Base-by-base conservation (phyloP, 495 filamentous ascomycete genomes). In the Trichoderma gamsii region DNA sequence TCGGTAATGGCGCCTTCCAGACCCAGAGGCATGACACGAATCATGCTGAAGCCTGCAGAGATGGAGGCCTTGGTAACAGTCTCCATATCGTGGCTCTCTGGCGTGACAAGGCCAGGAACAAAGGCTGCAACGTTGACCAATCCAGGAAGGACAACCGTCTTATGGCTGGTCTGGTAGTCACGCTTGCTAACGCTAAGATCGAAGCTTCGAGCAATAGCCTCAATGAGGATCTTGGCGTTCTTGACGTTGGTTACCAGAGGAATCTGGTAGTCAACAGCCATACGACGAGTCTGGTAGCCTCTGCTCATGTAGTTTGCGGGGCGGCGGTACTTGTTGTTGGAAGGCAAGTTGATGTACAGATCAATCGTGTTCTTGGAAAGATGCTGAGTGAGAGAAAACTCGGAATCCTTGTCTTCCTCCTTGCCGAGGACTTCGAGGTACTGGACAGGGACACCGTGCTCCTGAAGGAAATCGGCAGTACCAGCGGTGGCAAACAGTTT, bases 261-360 rank as follows among this genome's bases (percentile, higher is more conserved):
- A 51, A 94, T 96, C 78, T 97, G 94, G 79, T 97, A 99, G 78
- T 99, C 95, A 25, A 99, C 95, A 35, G 95, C 95, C 95, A 99
- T 97, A 72, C 95, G 89, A 75, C 95, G 86, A 41, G 95, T 97
- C 70, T 88, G 87, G 77, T 99, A 99, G 66, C 95, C 95, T 79
- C 91, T 93, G 76, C 92, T 97, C 89, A 99, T 94, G 81, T 99
- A 98, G 81, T 91, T 98, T 67, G 95, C 95, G 29, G 95, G 95
- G 67, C 95, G 88, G 69, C 95, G 85, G 83, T 93, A 98, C 71
- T 92, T 89, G 79, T 99, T 99, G 85, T 83, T 96, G n/a, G 93
- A 97, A 5, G 95, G 95, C 75, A 99, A 81, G 79, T 99, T 99
- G 86, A 99, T 96, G 79, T 98, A 99, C 43, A 99, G 83, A 79